phyloP scores from a whole-genome alignment of 140 eudicot species.

The Bidens hawaiensis region DNA sequence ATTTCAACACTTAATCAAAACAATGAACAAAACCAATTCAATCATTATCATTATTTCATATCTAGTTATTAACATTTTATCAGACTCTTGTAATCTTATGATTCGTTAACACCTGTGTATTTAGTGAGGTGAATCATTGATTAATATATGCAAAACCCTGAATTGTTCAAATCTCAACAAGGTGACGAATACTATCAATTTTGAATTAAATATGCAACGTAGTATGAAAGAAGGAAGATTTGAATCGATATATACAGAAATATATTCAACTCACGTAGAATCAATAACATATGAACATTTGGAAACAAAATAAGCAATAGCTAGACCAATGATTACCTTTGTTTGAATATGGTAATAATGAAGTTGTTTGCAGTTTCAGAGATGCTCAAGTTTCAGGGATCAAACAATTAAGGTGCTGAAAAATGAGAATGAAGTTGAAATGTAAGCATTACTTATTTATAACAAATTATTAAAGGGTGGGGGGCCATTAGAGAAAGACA shows the following conservation, averaged over 20 bases:
- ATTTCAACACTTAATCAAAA: background rate
- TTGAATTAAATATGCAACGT: background rate
- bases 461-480: constrained; percentile 35
- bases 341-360: constrained; percentile 1
- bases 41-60: too few species aligned
- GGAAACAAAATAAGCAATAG: background rate
- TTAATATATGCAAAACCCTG: too few species aligned
- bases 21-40: background rate
- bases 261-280: background rate
- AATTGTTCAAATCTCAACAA: too few species aligned
- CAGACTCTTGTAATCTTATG: too few species aligned
- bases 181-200: background rate
- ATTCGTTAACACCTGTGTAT: too few species aligned
- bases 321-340: constrained; percentile 14
- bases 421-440: constrained; percentile 27
- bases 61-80: too few species aligned
- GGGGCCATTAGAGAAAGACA: constrained; percentile 60
- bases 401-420: constrained; percentile 14
- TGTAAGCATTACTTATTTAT: constrained; percentile 36
- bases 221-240: background rate
- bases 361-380: constrained; percentile 25
- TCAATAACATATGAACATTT: background rate
- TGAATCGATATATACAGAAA: background rate
- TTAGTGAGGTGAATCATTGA: too few species aligned
- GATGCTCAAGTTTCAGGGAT: constrained; percentile 16